Base-by-base conservation (phyloP, 106 monocot genomes). In the Posidonia australis region DNA sequence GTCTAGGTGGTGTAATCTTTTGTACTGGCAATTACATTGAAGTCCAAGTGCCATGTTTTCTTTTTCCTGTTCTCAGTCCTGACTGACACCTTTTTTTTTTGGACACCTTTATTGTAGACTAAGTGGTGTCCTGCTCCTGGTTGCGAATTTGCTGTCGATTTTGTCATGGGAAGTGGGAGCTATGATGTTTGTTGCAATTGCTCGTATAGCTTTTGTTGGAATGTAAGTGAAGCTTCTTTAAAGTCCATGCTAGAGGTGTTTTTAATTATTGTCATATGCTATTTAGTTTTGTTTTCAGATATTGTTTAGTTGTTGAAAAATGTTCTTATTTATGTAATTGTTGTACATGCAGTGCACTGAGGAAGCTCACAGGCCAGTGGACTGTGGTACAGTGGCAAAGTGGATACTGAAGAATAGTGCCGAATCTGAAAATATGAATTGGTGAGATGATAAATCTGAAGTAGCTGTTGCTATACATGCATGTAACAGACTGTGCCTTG, bases 71-170 rank as follows among this genome's bases (percentile, higher is more conserved):
- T n/a, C n/a, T n/a, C n/a, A n/a, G n/a, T n/a, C 36, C 36, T 36
- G 36, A 36, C 7, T 4, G 36, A 36, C 5, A 36, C 23, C 26
- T 68, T 73, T 66, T 43, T n/a, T n/a, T n/a, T n/a, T n/a, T n/a
- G n/a, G n/a, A n/a, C n/a, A n/a, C n/a, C n/a, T n/a, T 24, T 65
- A 65, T 65, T 72, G 54, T 55, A 90, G 90, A 86, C 80, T 60
- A 90, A 90, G 70, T 90, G 90, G 90, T 90, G 90, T 63, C 90
- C 90, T 67, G 77, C 83, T 72, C 90, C 90, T 70, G 90, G 83
- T 11, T 90, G 90, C 64, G 78, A 83, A 64, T 83, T 64, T 86
- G 83, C 86, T 24, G 86, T 90, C 44, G 90, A 90, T 16, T 91
- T 79, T 63, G 75, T 76, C 10, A 62, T 81, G 72, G 86, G 85